Percentiles rank a stretch among this genome's conserved stretches.
Conservation (phyloP, 2,329 filamentous ascomycete genomes). For the Curvularia hawaiiensis region DNA sequence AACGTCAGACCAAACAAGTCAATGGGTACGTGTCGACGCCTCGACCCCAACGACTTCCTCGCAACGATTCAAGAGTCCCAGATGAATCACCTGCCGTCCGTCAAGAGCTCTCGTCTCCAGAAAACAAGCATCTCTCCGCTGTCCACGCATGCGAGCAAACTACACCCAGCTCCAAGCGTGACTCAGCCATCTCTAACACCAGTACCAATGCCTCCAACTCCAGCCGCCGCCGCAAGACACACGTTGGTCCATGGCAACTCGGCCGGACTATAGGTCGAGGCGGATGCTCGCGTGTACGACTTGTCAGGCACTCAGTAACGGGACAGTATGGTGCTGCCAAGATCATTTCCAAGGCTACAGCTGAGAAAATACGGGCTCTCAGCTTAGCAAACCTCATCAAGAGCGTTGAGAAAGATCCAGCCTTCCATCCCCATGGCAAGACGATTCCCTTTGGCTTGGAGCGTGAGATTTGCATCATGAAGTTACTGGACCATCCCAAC, state of each 20-base stretch:
- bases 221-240: conserved; percentile 64
- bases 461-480: conserved; percentile 95
- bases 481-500: conserved; percentile 91
- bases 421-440: conserved; percentile 61
- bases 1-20: conserved; percentile 27
- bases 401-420: conserved; percentile 65
- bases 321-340: conserved; percentile 89
- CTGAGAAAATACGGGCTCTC: conserved; percentile 79
- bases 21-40: conserved; percentile 21
- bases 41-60: conserved; percentile 40
- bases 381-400: conserved; percentile 84
- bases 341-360: conserved; percentile 83
- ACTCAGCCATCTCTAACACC: conserved; percentile 60
- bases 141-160: conserved; percentile 54
- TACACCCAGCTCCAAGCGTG: conserved; percentile 55
- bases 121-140: conserved; percentile 61
- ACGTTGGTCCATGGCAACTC: conserved; percentile 92
- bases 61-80: conserved; percentile 52
- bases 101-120: conserved; percentile 44
- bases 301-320: conserved; percentile 80
- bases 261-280: conserved; percentile 89
- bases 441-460: conserved; percentile 88
- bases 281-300: conserved; percentile 83
- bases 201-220: conserved; percentile 59
- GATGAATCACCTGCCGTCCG: conserved; percentile 52